Conservation (phyloP, 2,329 filamentous ascomycete genomes). For the Aspergillus pseudoglaucus region DNA sequence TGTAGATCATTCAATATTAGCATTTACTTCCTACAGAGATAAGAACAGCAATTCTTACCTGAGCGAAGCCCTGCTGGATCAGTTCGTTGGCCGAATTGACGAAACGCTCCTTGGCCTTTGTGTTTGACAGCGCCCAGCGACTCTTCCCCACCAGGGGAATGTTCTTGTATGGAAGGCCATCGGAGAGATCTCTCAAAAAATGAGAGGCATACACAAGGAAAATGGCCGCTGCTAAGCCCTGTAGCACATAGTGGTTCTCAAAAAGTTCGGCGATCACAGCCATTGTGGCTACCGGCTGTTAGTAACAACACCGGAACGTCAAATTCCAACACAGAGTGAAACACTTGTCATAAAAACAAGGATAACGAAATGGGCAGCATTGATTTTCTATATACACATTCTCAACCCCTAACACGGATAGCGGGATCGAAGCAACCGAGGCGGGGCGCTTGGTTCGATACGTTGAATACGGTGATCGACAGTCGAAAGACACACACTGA, state of each 20-base stretch:
- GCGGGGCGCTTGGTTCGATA: not conserved
- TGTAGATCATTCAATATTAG: not conserved
- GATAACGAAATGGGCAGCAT: too few species aligned
- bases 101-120: constrained; percentile 23
- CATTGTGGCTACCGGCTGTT: constrained; percentile 10
- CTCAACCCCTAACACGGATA: not conserved
- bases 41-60: constrained; percentile 11
- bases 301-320: not conserved
- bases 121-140: constrained; percentile 26
- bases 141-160: constrained; percentile 24
- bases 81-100: constrained; percentile 16
- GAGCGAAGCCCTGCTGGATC: constrained; percentile 21
- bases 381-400: too few species aligned
- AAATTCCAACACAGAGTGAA: not conserved
- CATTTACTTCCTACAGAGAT: not conserved
- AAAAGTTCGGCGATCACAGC: constrained; percentile 17
- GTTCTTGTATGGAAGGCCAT: constrained; percentile 21
- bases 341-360: not conserved
- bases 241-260: constrained; percentile 16
- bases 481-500: not conserved
- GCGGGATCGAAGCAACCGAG: not conserved
- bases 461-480: not conserved
- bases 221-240: constrained; percentile 15
- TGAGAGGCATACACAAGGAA: constrained; percentile 14
- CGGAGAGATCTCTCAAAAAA: constrained; percentile 19